phyloP scores from a whole-genome alignment of 2,329 filamentous ascomycete species.

The Colletotrichum limetticola region DNA sequence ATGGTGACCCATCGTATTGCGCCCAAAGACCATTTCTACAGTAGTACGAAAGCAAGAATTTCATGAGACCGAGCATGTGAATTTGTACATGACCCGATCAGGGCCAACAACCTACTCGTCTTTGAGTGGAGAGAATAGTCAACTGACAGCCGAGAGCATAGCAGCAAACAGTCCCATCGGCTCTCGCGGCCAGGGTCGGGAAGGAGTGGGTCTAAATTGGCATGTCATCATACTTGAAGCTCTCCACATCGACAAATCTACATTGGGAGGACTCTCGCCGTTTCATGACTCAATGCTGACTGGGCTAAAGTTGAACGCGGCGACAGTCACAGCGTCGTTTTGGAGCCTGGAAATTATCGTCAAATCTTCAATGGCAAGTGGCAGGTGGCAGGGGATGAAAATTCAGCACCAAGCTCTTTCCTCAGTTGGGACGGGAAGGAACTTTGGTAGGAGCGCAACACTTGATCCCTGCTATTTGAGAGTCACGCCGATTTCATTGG shows the following conservation, averaged over 20 bases:
- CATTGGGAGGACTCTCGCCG: too few relatives aligned
- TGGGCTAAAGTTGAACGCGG: neutral
- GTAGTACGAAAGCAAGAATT: neutral
- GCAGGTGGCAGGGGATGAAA: slow-evolving; percentile 4
- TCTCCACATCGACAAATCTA: too few relatives aligned
- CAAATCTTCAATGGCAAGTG: neutral
- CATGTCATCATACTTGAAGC: neutral
- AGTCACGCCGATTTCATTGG: slow-evolving; percentile 3
- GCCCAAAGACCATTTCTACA: too few relatives aligned
- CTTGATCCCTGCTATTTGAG: neutral
- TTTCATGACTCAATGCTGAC: neutral
- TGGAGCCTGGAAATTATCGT: slow-evolving; percentile 26
- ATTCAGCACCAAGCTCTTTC: slow-evolving; percentile 9
- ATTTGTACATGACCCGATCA: neutral
- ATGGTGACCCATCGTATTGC: neutral
- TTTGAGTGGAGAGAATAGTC: neutral
- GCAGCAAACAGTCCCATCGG: neutral
- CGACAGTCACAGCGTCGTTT: neutral
- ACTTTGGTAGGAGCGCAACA: slow-evolving; percentile 8
- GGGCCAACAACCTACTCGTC: neutral
- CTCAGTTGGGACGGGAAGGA: neutral
- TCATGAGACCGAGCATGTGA: neutral
- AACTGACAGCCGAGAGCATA: neutral
- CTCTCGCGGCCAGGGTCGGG: neutral
- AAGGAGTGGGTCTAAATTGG: neutral